Conservation (phyloP, 1,284 basidiomycete species). For the Ceratobasidium sp. region DNA sequence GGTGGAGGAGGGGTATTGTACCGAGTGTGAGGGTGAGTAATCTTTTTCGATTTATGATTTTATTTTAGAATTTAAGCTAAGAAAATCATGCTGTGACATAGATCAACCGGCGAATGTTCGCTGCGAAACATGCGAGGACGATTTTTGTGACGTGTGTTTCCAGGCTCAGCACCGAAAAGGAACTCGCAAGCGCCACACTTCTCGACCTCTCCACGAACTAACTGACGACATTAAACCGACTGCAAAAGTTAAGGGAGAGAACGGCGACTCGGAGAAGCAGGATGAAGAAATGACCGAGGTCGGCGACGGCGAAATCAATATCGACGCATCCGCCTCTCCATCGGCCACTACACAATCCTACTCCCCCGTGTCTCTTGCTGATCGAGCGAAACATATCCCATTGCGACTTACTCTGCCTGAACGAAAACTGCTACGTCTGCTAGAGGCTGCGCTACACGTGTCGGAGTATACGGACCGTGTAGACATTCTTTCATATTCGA, state of each 20-base stretch:
- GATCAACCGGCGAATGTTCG: slow-evolving; percentile 82
- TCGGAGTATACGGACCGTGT: slow-evolving; percentile 77
- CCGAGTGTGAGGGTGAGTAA: slow-evolving; percentile 17
- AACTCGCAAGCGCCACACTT: slow-evolving; percentile 72
- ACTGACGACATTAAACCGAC: slow-evolving; percentile 35
- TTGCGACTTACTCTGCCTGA: slow-evolving; percentile 77
- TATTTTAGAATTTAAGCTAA: background rate
- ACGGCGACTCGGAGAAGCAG: slow-evolving; percentile 55
- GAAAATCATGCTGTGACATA: slow-evolving; percentile 54
- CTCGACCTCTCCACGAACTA: slow-evolving; percentile 62
- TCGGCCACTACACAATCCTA: slow-evolving; percentile 48
- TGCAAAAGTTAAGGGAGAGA: slow-evolving; percentile 17
- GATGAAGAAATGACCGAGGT: slow-evolving; percentile 50
- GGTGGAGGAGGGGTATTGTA: slow-evolving; percentile 73
- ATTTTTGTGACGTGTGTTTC: slow-evolving; percentile 85
- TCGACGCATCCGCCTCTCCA: slow-evolving; percentile 54
- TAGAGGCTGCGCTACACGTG: slow-evolving; percentile 78
- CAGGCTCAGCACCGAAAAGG: slow-evolving; percentile 84
- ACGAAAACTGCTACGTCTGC: slow-evolving; percentile 81
- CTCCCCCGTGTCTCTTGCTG: slow-evolving; percentile 68
- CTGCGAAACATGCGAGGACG: slow-evolving; percentile 77
- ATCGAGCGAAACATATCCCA: slow-evolving; percentile 81
- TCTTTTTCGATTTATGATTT: background rate
- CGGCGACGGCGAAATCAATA: slow-evolving; percentile 63
- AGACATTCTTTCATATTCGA: slow-evolving; percentile 70